Percentiles rank a stretch among this genome's conserved stretches.
These are phyloP conservation scores for Apiotrichum domesticum DNA, from an alignment of 1,284 basidiomycete species.

Conservation along the genomic window DNA sequence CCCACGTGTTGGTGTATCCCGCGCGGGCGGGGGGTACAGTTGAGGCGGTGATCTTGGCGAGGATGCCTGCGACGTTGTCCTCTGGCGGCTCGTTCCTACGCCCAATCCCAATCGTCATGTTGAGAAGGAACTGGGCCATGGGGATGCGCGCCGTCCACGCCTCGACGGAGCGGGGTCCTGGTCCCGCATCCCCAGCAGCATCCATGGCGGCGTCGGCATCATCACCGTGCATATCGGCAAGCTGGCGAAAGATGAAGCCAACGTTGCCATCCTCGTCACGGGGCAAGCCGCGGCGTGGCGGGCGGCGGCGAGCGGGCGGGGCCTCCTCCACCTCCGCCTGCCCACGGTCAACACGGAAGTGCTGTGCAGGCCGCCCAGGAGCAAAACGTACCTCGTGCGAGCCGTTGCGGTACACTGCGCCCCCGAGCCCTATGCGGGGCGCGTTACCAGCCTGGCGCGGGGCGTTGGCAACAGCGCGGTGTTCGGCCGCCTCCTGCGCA, in stretches of 20 bases:
- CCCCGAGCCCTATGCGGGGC: conserved; percentile 15
- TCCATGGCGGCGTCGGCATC: no score
- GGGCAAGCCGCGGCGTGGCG: neutral
- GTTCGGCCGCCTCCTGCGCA: no score
- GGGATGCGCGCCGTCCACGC: no score
- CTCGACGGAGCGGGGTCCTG: no score
- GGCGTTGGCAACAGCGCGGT: no score
- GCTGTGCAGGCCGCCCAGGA: neutral
- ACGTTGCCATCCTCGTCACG: no score
- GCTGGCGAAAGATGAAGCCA: no score
- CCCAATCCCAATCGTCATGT: no score
- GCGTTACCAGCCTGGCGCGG: neutral
- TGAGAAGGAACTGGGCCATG: no score
- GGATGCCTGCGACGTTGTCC: conserved; percentile 20
- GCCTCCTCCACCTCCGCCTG: neutral
- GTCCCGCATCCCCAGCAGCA: no score
- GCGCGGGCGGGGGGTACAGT: conserved; percentile 3
- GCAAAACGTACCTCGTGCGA: conserved; percentile 18
- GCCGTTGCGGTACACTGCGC: conserved; percentile 23
- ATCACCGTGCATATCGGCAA: no score
- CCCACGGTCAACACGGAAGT: neutral
- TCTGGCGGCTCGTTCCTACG: neutral
- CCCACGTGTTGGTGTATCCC: conserved; percentile 27
- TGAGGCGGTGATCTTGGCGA: conserved; percentile 18
- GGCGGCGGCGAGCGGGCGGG: neutral